Evolutionary conservation across 176 grass and related monocot species (phyloP), one percentile per base, ranked within the genome.

Genomic region (Aegilops sharonensis): DNA sequence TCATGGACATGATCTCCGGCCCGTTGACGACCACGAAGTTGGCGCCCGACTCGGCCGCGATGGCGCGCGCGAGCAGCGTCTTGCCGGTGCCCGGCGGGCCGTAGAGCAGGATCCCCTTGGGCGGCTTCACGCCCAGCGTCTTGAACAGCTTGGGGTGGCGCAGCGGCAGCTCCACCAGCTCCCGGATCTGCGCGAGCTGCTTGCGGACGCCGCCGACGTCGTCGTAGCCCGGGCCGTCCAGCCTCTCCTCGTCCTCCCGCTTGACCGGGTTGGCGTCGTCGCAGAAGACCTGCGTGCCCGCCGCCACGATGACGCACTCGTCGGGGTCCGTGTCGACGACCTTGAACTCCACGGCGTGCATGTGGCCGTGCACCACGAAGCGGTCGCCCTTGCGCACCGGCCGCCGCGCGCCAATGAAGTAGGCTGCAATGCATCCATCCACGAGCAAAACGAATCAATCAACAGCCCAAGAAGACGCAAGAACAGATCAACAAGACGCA

Each of bases 51-150:
- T 94, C 92, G 9, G 85, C 62, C 4, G 89, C 83, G 64, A 94
- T 85, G 80, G 89, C 86, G 63, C 86, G 88, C n/a, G 83, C 86
- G 5, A 94, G 83, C 45, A 94, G 86, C 85, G 92, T 94, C 89
- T 94, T 94, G 3, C 92, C 92, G 1, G 92, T 89, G 23, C 83
- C 89, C 0, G 86, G 89, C 50, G 85, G 89, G 63, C 92, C 92
- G 79, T 91, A 89, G 25, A 94, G 86, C 68, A 94, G 85, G 68
- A 94, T 79, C 7, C 92, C 89, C 24, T 91, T 94, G 32, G 92
- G 92, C 1, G 89, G 83, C 68, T 86, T 89, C 2, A 91, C 86
- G 62, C 89, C 89, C 13, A 93, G 83, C 47, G 89, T 84, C 79
- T 87, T 68, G 81, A 94, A 94, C 4, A 91, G 77, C 78, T 78